phyloP scores from a whole-genome alignment of 2,329 filamentous ascomycete genomes.

The Aspergillus brasiliensis region DNA sequence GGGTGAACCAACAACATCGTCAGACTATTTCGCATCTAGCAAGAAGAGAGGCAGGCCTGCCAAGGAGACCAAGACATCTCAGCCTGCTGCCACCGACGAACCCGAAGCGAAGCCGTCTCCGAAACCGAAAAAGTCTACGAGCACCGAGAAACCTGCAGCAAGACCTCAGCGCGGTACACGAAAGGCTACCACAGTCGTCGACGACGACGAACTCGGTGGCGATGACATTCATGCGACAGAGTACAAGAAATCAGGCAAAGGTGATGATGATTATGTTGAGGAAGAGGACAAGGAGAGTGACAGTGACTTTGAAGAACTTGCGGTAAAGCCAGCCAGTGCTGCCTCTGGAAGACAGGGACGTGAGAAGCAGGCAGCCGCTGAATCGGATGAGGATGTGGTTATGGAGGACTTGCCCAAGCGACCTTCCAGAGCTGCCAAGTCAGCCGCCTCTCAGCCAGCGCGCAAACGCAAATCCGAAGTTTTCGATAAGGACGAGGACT shows the following conservation, averaged over 20 bases:
- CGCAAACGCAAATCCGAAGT: constrained; percentile 62
- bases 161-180: constrained; percentile 15
- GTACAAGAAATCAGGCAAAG: constrained; percentile 64
- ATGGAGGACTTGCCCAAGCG: constrained; percentile 55
- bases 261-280: constrained; percentile 68
- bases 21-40: constrained; percentile 62
- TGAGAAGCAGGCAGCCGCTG: constrained; percentile 36
- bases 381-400: constrained; percentile 51
- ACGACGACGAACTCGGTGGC: constrained; percentile 69
- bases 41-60: constrained; percentile 57
- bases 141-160: constrained; percentile 43
- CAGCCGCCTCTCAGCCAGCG: constrained; percentile 37
- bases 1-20: constrained; percentile 61
- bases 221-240: constrained; percentile 84
- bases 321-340: constrained; percentile 61
- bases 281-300: constrained; percentile 57
- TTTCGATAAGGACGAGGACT: constrained; percentile 53
- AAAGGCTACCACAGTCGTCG: constrained; percentile 47
- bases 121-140: constrained; percentile 48
- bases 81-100: constrained; percentile 6
- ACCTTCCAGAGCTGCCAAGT: constrained; percentile 51
- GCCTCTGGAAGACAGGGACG: constrained; percentile 48
- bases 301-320: constrained; percentile 64
- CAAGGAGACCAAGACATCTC: constrained; percentile 20
- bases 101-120: constrained; percentile 12